Evolutionary conservation across 1,284 basidiomycete species (phyloP), one percentile per base, ranked within the genome.

Genomic region (Leucoagaricus sp.): DNA sequence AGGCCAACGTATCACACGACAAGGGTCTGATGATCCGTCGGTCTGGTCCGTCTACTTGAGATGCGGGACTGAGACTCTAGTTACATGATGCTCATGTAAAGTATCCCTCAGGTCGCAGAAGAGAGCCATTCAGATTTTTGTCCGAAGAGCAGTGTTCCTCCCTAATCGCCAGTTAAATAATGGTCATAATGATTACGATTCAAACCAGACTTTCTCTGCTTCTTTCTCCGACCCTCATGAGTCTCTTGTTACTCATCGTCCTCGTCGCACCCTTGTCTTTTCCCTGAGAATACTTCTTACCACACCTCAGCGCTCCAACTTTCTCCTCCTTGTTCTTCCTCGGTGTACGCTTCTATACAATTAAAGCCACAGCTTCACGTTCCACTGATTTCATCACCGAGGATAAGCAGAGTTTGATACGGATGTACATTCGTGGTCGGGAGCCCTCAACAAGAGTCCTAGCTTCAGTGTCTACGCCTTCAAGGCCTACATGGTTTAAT

Each of bases 311-410:
- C 70, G 90, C 92, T 65, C 84, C 87, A 65, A 94, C 75, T 64
- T 86, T 79, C 38, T 71, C 76, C 0, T 91, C 80, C 75, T 96
- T 93, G 65, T 95, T 95, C 73, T 95, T 96, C 57, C 93, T 80
- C 64, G 99, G 75, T 5, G 95, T 93, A 55, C 93, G 86, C 65
- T 98, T 95, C 78, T 98, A 96, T 72, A 99, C 96, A 68, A 99
- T 72, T 36, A 98, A 74, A n/a, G 92, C 89, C 23, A 98, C 77
- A 0, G 96, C 95, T 68, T 87, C 91, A 78, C 90, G 93, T 79
- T 99, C 96, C 67, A 97, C 94, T 1, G 93, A 91, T 68, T 96
- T 93, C 79, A 99, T 81, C 42, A 99, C 88, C 15, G 92, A 69
- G 96, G 73, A 71, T 97, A 96, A 19, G 95, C 75, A 69, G 38